Evolutionary conservation across 202 grass and related monocot species (phyloP).

Genomic region (Schoenoplectus tabernaemontani): DNA sequence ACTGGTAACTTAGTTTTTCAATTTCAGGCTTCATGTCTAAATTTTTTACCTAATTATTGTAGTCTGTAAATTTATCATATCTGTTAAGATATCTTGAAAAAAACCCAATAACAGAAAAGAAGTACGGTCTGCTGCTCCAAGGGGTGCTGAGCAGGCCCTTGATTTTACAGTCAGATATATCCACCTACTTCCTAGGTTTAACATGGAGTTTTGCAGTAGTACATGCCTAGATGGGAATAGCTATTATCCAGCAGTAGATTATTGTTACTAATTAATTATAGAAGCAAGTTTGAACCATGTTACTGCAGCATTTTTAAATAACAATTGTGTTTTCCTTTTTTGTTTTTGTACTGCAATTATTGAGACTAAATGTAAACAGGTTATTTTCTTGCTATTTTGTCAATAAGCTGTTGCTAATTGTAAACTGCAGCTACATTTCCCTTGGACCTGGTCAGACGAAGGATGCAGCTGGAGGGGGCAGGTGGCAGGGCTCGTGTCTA

Average conservation of each 20-base stretch:
- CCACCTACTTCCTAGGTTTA: background rate
- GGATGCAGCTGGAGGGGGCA: slow-evolving; percentile 88
- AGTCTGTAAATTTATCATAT: background rate
- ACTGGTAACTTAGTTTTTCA: slow-evolving; percentile 45
- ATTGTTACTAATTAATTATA: background rate
- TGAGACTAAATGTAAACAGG: background rate
- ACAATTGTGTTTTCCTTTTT: background rate
- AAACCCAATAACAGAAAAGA: background rate
- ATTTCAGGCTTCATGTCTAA: background rate
- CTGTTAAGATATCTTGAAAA: too few relatives aligned
- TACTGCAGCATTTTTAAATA: background rate
- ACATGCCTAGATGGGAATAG: background rate
- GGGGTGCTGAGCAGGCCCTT: background rate
- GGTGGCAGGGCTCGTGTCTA: slow-evolving; percentile 75
- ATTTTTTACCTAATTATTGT: background rate
- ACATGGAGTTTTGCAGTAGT: background rate
- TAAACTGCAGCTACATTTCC: slow-evolving; percentile 77
- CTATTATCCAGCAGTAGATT: background rate
- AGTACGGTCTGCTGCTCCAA: background rate
- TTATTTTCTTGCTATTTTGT: background rate
- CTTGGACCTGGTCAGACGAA: slow-evolving; percentile 77
- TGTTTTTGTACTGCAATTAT: background rate
- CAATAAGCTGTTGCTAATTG: background rate
- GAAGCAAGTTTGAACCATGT: background rate
- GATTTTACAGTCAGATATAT: background rate